Base-by-base conservation (phyloP, 495 filamentous ascomycete species). In the Cercophora newfieldiana region DNA sequence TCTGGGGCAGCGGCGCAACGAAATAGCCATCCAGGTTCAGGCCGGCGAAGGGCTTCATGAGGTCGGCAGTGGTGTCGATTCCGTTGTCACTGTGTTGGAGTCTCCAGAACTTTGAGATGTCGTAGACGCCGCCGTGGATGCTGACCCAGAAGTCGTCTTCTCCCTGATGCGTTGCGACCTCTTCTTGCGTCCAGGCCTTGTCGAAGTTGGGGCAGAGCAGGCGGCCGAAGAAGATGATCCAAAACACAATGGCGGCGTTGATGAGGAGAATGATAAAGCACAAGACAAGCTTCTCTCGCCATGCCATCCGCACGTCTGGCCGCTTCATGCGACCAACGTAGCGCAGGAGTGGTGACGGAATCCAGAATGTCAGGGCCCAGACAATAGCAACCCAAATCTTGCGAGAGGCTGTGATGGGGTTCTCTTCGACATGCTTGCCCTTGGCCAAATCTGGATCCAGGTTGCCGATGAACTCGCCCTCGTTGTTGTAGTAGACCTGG, bases 281-380 rank as follows among this genome's bases (percentile, higher is more conserved):
- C 10, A 99, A 82, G 5, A 97, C 88, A 47, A 99, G 44, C 78
- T 99, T 99, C 71, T 99, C 95, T 74, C 94, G 82, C 95, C 95
- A 99, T 5, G 95, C 95, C 87, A 98, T 90, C 1, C 95, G 90
- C 49, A 99, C 91, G 78, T 99, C 95, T 1, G 95, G 95, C 49
- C 95, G 88, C 79, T 97, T 97, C 95, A 98, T 99, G 21, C 95
- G 90, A 19, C 95, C 95, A 66, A 98, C 69, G 59, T 85, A 90
- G n/a, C 82, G 82, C 1, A 99, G 85, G 0, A 88, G 59, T 58
- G 93, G 93, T 1, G 94, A 97, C 0, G 95, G 95, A 67, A 97
- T 96, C 93, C 92, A 98, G 72, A 92, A 98, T 1, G 95, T 98
- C 55, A 94, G 66, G 4, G 85, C 82, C 94, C 94, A 98, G 14